Conservation (phyloP, 345 rosid species). For the Microthlaspi erraticum region DNA sequence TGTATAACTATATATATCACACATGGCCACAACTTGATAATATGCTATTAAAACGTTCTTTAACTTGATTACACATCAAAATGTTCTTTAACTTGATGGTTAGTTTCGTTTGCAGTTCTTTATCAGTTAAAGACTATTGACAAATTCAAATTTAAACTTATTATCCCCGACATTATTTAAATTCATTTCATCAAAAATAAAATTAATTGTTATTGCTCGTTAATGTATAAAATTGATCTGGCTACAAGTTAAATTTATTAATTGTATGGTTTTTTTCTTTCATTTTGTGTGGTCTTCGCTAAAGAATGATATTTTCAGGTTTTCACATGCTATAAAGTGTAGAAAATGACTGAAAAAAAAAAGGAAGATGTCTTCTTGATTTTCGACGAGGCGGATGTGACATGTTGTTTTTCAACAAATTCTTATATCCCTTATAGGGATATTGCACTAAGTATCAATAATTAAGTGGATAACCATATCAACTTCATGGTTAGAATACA, state of each 20-base stretch:
- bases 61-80: conserved; percentile 10
- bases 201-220: background rate
- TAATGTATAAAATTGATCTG: background rate
- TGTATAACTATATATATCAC: conserved; percentile 19
- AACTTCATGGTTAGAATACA: no score
- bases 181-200: background rate
- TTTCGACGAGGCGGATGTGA: conserved; percentile 39
- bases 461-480: no score
- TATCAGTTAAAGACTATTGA: background rate
- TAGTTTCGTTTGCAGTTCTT: conserved; percentile 9
- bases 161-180: background rate
- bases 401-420: conserved; percentile 5
- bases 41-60: background rate
- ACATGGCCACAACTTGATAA: conserved; percentile 32
- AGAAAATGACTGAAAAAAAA: conserved; percentile 40
- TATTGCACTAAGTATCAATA: no score
- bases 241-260: background rate
- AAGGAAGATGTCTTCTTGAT: conserved; percentile 37
- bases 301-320: conserved; percentile 29
- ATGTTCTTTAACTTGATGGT: background rate
- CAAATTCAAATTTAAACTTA: background rate
- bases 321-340: conserved; percentile 42
- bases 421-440: no score
- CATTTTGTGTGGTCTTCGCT: background rate
- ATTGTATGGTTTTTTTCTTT: background rate